Base-by-base conservation (phyloP, 768 basidiomycete species). In the Mycena chlorophos region DNA sequence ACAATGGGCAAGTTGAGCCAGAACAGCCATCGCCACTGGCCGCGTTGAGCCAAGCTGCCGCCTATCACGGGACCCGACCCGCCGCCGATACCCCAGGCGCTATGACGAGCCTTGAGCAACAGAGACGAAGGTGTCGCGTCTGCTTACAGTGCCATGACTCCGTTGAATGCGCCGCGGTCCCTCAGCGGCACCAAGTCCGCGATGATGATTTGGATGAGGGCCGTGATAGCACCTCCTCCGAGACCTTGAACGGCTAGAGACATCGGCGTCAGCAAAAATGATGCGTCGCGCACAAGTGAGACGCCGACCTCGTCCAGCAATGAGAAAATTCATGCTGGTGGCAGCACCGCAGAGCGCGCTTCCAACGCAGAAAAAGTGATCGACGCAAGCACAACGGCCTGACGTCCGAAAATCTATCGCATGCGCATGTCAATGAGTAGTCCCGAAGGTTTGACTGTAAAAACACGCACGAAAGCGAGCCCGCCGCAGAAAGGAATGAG, bases 121-220 rank as follows among this genome's bases (percentile, higher is more conserved):
- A 43, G 50, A 39, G 8, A 55, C 49, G 37, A 20, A 5, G 10
- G 13, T 16, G 22, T 47, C 17, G 17, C 45, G 17, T 13, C 23
- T 31, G 49, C 70, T 52, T 31, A 72, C 73, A 76, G 52, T 22
- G 68, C 77, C 26, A 76, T 66, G 22, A 80, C 49, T 14, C 72
- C 74, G 3, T 64, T 58, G 52, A 71, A 78, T 1, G 59, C 31
- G 3, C 81, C 80, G 3, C 81, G 73, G 48, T 79, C 76, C 26
- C 64, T 49, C 17, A 83, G 68, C 5, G 78, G 72, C n/a, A 81
- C 75, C 2, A 83, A 63, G 58, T 83, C 80, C 17, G 71, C 67
- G 6, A 79, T 55, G 50, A 82, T 69, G 48, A 81, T 79, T 13
- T 72, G 71, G 2, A 68, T 65, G 16, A 75, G 55, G 10, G 73